These are phyloP conservation scores for Trichophyton equinum DNA, from an alignment of 2,329 filamentous ascomycete species.

Conservation along the genomic window DNA sequence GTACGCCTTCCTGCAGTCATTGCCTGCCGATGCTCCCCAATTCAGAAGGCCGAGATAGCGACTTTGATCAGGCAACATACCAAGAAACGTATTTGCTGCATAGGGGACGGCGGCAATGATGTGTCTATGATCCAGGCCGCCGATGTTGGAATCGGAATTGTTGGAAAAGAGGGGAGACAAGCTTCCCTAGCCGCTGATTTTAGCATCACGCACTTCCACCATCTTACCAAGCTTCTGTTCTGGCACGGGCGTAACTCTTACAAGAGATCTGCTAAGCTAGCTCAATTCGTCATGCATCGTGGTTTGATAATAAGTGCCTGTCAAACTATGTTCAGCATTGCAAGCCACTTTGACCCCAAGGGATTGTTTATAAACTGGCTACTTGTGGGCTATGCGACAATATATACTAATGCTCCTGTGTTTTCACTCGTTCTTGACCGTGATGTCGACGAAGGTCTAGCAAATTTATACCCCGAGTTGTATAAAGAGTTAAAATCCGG, in stretches of 20 bases:
- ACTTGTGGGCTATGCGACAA: slow-evolving; percentile 86
- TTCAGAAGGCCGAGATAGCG: slow-evolving; percentile 90
- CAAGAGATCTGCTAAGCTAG: slow-evolving; percentile 87
- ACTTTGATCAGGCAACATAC: slow-evolving; percentile 81
- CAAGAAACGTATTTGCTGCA: slow-evolving; percentile 91
- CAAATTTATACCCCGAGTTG: slow-evolving; percentile 89
- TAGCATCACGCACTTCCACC: slow-evolving; percentile 87
- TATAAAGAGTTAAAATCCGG: slow-evolving; percentile 95
- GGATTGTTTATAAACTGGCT: slow-evolving; percentile 95
- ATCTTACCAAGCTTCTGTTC: slow-evolving; percentile 90
- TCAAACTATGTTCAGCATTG: slow-evolving; percentile 95
- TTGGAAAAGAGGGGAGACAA: slow-evolving; percentile 93
- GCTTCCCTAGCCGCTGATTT: slow-evolving; percentile 93
- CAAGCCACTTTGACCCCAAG: slow-evolving; percentile 81
- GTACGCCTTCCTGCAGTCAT: slow-evolving; percentile 84
- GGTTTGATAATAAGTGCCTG: slow-evolving; percentile 91
- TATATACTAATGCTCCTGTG: slow-evolving; percentile 89
- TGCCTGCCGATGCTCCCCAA: slow-evolving; percentile 91
- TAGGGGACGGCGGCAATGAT: slow-evolving; percentile 95
- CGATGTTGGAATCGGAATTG: slow-evolving; percentile 93
- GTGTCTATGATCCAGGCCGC: slow-evolving; percentile 99
- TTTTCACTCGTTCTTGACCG: slow-evolving; percentile 88
- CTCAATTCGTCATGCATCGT: slow-evolving; percentile 95
- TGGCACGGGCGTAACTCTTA: slow-evolving; percentile 98
- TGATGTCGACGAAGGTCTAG: slow-evolving; percentile 86